These are phyloP conservation scores for Alternaria panax DNA, from an alignment of 2,329 filamentous ascomycete species.

Conservation along the genomic window DNA sequence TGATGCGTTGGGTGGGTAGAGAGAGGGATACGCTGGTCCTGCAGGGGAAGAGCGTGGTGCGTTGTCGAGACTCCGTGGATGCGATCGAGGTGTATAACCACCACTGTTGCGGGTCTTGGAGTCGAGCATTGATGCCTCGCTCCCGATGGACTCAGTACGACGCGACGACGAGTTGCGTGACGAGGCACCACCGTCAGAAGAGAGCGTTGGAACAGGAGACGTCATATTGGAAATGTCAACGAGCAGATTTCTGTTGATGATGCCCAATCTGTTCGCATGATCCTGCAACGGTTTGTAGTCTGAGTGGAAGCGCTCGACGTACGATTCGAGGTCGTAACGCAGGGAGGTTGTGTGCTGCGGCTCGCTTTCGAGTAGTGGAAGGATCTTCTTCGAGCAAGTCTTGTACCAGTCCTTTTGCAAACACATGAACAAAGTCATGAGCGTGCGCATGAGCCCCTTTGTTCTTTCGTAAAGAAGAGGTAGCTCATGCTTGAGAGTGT, in stretches of 20 bases:
- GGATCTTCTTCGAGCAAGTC: constrained; percentile 84
- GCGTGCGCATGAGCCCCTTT: constrained; percentile 82
- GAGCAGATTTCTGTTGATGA: constrained; percentile 76
- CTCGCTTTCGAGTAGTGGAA: constrained; percentile 70
- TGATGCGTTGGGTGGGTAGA: constrained; percentile 27
- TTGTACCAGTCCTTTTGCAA: constrained; percentile 85
- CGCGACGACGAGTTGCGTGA: constrained; percentile 54
- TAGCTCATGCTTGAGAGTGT: constrained; percentile 90
- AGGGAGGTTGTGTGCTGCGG: constrained; percentile 55
- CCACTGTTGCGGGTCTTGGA: constrained; percentile 66
- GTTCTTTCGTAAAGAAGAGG: constrained; percentile 83
- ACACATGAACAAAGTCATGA: constrained; percentile 81
- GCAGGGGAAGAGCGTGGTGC: constrained; percentile 40
- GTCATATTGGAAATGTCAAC: constrained; percentile 67
- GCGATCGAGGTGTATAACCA: constrained; percentile 59
- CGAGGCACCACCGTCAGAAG: constrained; percentile 50
- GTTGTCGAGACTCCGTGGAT: constrained; percentile 37
- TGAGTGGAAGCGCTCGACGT: constrained; percentile 77
- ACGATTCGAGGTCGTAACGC: constrained; percentile 73
- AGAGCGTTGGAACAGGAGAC: constrained; percentile 58
- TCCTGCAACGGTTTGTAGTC: constrained; percentile 78
- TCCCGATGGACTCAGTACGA: constrained; percentile 53
- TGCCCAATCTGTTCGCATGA: constrained; percentile 73
- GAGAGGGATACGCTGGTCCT: constrained; percentile 32
- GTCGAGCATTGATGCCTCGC: constrained; percentile 45